These are phyloP conservation scores for Colletotrichum sansevieriae DNA, from an alignment of 2,329 filamentous ascomycete genomes.

Conservation along the genomic window DNA sequence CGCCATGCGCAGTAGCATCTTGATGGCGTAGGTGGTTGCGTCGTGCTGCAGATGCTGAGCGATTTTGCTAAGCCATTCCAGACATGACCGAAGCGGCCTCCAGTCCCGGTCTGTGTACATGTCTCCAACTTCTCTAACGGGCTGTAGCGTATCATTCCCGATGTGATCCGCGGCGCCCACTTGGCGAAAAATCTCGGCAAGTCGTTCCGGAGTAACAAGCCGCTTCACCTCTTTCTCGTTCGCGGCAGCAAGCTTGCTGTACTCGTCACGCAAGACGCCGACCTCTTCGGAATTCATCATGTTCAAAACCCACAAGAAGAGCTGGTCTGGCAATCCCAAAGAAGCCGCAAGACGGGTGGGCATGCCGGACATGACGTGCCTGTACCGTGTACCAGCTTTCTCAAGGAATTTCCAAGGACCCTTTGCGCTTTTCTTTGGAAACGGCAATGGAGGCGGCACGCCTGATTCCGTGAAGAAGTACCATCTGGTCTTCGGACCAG, in stretches of 20 bases:
- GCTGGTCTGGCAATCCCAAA: slow-evolving; percentile 68
- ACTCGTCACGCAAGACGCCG: slow-evolving; percentile 69
- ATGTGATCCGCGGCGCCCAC: slow-evolving; percentile 69
- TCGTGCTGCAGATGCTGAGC: slow-evolving; percentile 52
- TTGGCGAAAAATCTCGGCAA: slow-evolving; percentile 67
- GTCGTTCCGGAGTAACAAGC: slow-evolving; percentile 58
- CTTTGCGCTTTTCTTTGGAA: slow-evolving; percentile 54
- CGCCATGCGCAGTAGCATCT: slow-evolving; percentile 66
- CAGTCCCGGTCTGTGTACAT: slow-evolving; percentile 58
- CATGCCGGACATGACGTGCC: slow-evolving; percentile 73
- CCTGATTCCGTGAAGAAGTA: slow-evolving; percentile 63
- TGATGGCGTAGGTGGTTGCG: slow-evolving; percentile 56
- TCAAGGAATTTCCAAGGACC: slow-evolving; percentile 63
- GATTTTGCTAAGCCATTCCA: slow-evolving; percentile 57
- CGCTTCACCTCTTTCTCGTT: slow-evolving; percentile 58
- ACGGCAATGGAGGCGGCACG: slow-evolving; percentile 47
- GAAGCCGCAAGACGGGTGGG: slow-evolving; percentile 63
- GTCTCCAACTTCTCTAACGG: slow-evolving; percentile 46
- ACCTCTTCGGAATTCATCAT: slow-evolving; percentile 69
- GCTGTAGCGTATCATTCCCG: slow-evolving; percentile 46
- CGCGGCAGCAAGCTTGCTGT: slow-evolving; percentile 66
- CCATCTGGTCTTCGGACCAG: slow-evolving; percentile 54
- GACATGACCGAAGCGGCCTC: slow-evolving; percentile 58
- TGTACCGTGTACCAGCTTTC: slow-evolving; percentile 64
- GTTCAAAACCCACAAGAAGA: slow-evolving; percentile 76